Base-by-base conservation (phyloP, 371 early-diverging fungal species). In the Blakeslea trispora region DNA sequence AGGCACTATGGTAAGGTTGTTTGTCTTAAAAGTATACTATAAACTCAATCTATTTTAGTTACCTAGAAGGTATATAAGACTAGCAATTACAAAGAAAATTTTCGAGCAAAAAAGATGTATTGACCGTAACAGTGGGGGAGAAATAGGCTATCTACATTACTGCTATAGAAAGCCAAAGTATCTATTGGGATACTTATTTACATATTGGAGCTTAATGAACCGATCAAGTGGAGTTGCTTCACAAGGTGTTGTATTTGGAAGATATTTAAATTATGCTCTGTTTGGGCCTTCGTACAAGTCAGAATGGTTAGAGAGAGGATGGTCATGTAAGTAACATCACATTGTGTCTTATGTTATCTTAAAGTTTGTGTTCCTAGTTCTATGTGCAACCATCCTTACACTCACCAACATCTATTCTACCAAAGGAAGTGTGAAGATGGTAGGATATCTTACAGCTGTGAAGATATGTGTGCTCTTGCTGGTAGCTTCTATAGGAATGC, bases 231-330 rank as follows among this genome's bases (percentile, higher is more conserved):
- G 75, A 14, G 70, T 75, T 6, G 68, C 75, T 15, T 66, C 75
- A 7, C 75, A 75, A 57, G 69, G 74, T 10, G 69, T 66, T 44
- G 72, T 75, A 0, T 75, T 75, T 61, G 75, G 75, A 7, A 62
- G 72, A 1, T 75, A 75, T 39, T 47, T 75, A 45, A 75, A 75
- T 53, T 72, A 72, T 60, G 70, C 75, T 14, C 34, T 75, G 17
- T 72, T 65, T 55, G 75, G 75, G 1, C 32, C 68, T 7, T 41
- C 52, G 0, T 69, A 53, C 47, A 69, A 69, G 28, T 72, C 75
- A 2, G 48, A 55, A 48, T 62, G 65, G 61, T 37, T 39, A 22
- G 75, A 75, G 41, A 57, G 75, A 39, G 63, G 61, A 6, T 75
- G 75, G 75, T 56, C 75, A 48, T 39, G 75, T 72, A 66, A 59